Base-by-base conservation (phyloP, 371 early-diverging fungal genomes). In the Coemansia sp. region DNA sequence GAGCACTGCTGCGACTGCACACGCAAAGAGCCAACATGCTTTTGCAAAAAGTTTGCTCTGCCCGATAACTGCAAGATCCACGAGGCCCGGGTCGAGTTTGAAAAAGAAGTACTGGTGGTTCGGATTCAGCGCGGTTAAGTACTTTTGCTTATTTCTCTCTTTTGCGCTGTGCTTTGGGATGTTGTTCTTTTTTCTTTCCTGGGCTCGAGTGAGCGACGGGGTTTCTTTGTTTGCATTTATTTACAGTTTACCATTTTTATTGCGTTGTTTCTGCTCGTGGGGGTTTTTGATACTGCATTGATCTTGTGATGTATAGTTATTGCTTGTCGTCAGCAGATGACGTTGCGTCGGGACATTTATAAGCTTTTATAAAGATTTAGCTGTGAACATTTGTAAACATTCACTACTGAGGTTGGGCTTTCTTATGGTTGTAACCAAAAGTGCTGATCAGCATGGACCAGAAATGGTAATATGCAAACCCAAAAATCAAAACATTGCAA, bases 1-100 rank as follows among this genome's bases (percentile, higher is more conserved):
- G 69, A 69, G 66, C 81, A 80, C 64, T 64, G 65, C 69, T 80
- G 81, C 64, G 70, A 75, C 44, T 80, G 81, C 62, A 80, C 75
- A 26, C 70, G 80, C 51, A 70, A 72, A 59, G 81, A 80, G 25
- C 80, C 75, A 1, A 72, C 80, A 25, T 61, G 64, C 26, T 80
- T 80, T 61, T 68, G 67, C 47, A 79, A 62, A 60, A 62, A 65
- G 51, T 80, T 75, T 56, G 59, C 62, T 20, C 51, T 80, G 30
- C 81, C 81, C 2, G 63, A 25, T 5, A 81, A 80, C 60, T 65
- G 59, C 44, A 80, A 79, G 69, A 44, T 79, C 52, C 50, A 67
- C 62, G 65, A 67, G 53, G 67, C 80, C 6, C 66, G 56, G n/a
- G 80, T 71, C 42, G 68, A 73, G 66, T 80, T 80, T 63, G 80